Conservation (phyloP, 2,329 filamentous ascomycete genomes). For the Neoarthrinium moseri region DNA sequence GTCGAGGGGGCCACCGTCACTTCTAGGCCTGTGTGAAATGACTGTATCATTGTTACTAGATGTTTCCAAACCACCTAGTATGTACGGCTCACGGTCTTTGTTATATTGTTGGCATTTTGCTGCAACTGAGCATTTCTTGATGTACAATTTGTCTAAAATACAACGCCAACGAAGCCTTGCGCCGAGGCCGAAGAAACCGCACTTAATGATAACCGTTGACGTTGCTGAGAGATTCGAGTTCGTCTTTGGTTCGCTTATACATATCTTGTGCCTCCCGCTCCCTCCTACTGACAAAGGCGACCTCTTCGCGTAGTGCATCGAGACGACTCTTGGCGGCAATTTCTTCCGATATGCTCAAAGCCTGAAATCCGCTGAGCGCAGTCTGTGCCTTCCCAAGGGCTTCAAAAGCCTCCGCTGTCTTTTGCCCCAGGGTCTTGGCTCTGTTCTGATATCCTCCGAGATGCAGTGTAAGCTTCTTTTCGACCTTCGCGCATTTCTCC, state of each 20-base stretch:
- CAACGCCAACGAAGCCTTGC: constrained; percentile 1
- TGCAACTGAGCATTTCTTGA: too few species aligned
- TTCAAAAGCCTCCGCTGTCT: constrained; percentile 72
- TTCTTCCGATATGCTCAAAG: constrained; percentile 76
- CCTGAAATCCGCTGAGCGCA: constrained; percentile 72
- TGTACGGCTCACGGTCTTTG: too few species aligned
- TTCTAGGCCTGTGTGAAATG: too few species aligned
- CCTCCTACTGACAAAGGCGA: constrained; percentile 73
- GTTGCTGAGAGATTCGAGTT: constrained; percentile 57
- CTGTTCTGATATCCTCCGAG: constrained; percentile 90
- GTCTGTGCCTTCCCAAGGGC: constrained; percentile 71
- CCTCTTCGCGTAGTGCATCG: constrained; percentile 77
- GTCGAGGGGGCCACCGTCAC: too few species aligned
- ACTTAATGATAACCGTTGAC: constrained; percentile 18
- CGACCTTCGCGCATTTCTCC: constrained; percentile 79
- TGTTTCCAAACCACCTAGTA: too few species aligned
- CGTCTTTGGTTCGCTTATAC: constrained; percentile 74
- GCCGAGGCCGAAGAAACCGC: not conserved
- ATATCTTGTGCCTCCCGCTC: constrained; percentile 90
- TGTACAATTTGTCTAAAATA: constrained; percentile 5
- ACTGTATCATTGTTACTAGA: too few species aligned
- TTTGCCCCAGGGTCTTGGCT: constrained; percentile 74
- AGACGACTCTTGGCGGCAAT: constrained; percentile 71
- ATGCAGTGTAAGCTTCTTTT: constrained; percentile 88
- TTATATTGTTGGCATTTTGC: too few species aligned